Base-by-base conservation (phyloP, 345 rosid genomes). In the Zanthoxylum bungeanum region DNA sequence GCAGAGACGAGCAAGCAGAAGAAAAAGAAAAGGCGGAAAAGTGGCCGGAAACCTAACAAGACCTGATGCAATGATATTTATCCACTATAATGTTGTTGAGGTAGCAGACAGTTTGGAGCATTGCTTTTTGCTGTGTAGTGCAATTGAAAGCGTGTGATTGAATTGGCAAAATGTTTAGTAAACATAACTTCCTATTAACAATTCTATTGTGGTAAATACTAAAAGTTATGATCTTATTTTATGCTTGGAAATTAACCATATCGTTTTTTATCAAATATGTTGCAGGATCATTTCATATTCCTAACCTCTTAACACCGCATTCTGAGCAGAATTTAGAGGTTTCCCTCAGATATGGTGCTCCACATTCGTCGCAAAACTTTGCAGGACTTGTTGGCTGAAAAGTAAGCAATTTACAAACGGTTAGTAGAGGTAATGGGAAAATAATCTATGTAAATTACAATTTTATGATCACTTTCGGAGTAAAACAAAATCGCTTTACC, bases 241-340 rank as follows among this genome's bases (percentile, higher is more conserved):
- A n/a, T n/a, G n/a, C n/a, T n/a, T n/a, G n/a, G n/a, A n/a, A n/a
- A n/a, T n/a, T n/a, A n/a, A n/a, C n/a, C n/a, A n/a, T n/a, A n/a
- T n/a, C n/a, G n/a, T n/a, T n/a, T n/a, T n/a, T n/a, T n/a, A n/a
- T n/a, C n/a, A n/a, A n/a, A n/a, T n/a, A n/a, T n/a, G n/a, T n/a
- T n/a, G n/a, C n/a, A n/a, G n/a, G n/a, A n/a, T n/a, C n/a, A n/a
- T n/a, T n/a, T 83, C 83, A 90, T 3, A 78, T 84, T 74, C 98
- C 98, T 72, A 88, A 74, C 76, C 98, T 85, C 84, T 93, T 93
- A 27, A 85, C 67, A 10, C 98, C 98, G 53, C 98, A 93, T 77
- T 91, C 97, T 0, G 97, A 91, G 81, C 98, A 93, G 84, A 88
- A 93, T 73, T 93, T 91, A 31, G 97, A 93, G 52, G 94, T 88